Evolutionary conservation across 495 filamentous ascomycete species (phyloP), one percentile per base, ranked within the genome.

Genomic region (Immersiella caudata): DNA sequence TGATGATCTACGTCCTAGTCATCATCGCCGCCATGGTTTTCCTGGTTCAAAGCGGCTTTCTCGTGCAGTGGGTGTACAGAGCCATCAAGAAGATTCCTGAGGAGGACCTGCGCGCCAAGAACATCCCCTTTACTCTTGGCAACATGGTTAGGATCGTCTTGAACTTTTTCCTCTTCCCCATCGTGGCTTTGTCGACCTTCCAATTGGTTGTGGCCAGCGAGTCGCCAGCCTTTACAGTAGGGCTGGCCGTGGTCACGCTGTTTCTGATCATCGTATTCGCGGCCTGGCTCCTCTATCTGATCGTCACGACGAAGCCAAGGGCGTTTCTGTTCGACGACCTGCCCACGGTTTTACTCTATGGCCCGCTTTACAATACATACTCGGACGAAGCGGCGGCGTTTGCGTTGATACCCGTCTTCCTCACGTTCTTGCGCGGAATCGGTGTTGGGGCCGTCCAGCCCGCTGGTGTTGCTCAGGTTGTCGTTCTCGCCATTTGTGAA

Each of bases 331-430:
- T 96, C 74, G 95, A 99, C 75, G 93, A 97, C 76, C 85, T 98
- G 56, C 86, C 91, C 9, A 97, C 92, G 0, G 90, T 97, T 11
- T 84, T 99, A 14, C 82, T 93, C 1, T 98, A 97, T 73, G 95
- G 95, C 5, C 92, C 95, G 3, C 83, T 99, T n/a, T 99, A 98
- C 81, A 99, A 99, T 78, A 99, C 96, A 1, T 97, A 94, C 74
- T 93, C 94, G 33, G 94, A 96, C 79, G 90, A 94, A 26, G 90
- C 92, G 1, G 82, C 86, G 18, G 88, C 91, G 7, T 99, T 95
- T 72, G 93, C 94, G 11, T 80, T 96, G 21, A 86, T 97, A 24
- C 93, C 94, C 0, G 87, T 97, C 20, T 81, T 96, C 33, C 77
- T 97, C 63, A 95, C 89, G 14, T 87, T 95, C 70, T 75, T 94